Evolutionary conservation across 2,329 filamentous ascomycete species (phyloP), one percentile per base, ranked within the genome.

Genomic region (Sphaerulina musiva): DNA sequence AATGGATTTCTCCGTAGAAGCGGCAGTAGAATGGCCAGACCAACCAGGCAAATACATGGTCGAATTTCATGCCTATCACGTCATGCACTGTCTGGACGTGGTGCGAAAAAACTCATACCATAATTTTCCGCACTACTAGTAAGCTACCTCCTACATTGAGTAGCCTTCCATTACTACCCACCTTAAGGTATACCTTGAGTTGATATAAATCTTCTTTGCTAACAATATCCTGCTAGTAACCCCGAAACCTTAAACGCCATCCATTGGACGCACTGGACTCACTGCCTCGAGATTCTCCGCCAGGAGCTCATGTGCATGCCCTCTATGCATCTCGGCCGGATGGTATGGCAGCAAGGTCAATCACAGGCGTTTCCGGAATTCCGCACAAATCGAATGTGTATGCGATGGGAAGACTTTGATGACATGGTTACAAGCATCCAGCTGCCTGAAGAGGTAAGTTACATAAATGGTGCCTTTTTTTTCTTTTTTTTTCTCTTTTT

Each of bases 281-380:
- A 53, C 26, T 53, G 51, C 36, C 26, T 53, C 6, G 51, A 53
- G 14, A 48, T 48, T 8, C 42, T 53, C n/a, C 51, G 51, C 12
- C 36, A 48, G 26, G 51, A 48, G 34, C 34, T 53, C 3, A 48
- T 48, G 43, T 53, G 26, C 12, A 12, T 48, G 17, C 46, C n/a
- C 7, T 48, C 46, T 4, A 23, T 48, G n/a, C 11, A 48, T 9
- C 12, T 23, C 3, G 20, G 4, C 31, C 32, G 32, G 2, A 48
- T 48, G 32, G 46, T 48, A 3, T 48, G 32, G 46, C 32, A 48
- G 26, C 29, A 36, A 8, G 46, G 17, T 8, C 12, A 48, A 36
- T n/a, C 8, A 3, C 7, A 2, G 10, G 11, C 46, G 3, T 14
- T 38, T 6, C 46, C 32, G 10, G 46, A 48, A 39, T 48, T 48